Evolutionary conservation across 2,329 filamentous ascomycete genomes (phyloP).

Genomic region (Drechmeria coniospora): DNA sequence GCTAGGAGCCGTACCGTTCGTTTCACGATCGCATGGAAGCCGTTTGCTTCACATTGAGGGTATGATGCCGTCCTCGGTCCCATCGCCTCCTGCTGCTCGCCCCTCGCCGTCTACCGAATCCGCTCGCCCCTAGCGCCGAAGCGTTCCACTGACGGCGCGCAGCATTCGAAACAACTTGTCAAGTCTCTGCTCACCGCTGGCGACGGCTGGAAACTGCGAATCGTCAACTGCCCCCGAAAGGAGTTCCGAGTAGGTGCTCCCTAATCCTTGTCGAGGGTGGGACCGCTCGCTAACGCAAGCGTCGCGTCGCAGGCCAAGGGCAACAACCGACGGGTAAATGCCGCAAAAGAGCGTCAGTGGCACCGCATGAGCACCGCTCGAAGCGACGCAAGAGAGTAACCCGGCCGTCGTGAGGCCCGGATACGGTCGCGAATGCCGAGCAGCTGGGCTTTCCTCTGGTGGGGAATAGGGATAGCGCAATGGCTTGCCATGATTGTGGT

Average conservation of each 20-base stretch:
- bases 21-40: slow-evolving; percentile 11
- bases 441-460: too few relatives aligned
- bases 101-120: too few relatives aligned
- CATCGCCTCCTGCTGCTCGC: background rate
- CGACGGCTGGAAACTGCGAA: slow-evolving; percentile 10
- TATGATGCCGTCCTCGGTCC: too few relatives aligned
- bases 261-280: background rate
- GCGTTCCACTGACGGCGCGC: background rate
- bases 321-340: slow-evolving; percentile 2
- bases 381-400: background rate
- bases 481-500: too few relatives aligned
- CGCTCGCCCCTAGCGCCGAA: too few relatives aligned
- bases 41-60: slow-evolving; percentile 10
- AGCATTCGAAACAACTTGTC: slow-evolving; percentile 13
- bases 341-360: slow-evolving; percentile 2
- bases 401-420: background rate
- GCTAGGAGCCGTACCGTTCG: slow-evolving; percentile 13
- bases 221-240: slow-evolving; percentile 12
- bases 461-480: too few relatives aligned
- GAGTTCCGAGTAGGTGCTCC: slow-evolving; percentile 8
- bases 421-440: background rate
- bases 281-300: background rate
- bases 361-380: background rate
- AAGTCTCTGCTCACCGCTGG: slow-evolving; percentile 12
- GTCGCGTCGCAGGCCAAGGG: slow-evolving; percentile 2